A percentile compares a stretch with the other conserved stretches of the same genome.
Evolutionary conservation across 257 asterid species (phyloP).

Genomic region (Scutellaria baicalensis): DNA sequence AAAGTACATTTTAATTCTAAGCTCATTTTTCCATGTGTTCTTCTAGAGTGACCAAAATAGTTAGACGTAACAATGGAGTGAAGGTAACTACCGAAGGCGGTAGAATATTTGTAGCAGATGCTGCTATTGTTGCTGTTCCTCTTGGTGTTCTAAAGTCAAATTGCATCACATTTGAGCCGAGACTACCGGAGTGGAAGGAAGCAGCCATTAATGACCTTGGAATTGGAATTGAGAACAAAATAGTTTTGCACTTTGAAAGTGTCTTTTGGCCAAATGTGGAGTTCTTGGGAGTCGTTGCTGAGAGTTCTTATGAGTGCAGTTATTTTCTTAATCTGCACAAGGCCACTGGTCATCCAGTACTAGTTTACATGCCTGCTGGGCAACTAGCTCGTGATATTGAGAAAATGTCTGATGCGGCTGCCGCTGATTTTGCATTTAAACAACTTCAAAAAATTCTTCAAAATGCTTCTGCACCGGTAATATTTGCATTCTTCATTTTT

Average conservation of each 20-base stretch:
- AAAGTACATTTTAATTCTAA: background rate
- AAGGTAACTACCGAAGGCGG: slow-evolving; percentile 83
- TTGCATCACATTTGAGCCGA: slow-evolving; percentile 69
- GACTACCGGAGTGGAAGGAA: slow-evolving; percentile 92
- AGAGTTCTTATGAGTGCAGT: slow-evolving; percentile 71
- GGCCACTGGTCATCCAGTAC: slow-evolving; percentile 87
- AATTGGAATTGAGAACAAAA: slow-evolving; percentile 90
- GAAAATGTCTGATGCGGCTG: slow-evolving; percentile 77
- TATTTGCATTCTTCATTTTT: background rate
- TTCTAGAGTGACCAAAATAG: slow-evolving; percentile 64
- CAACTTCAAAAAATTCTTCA: slow-evolving; percentile 81
- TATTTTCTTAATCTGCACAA: slow-evolving; percentile 94
- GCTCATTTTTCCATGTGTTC: slow-evolving; percentile 2
- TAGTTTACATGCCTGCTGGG: slow-evolving; percentile 97
- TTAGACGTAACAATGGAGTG: slow-evolving; percentile 71
- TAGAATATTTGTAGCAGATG: slow-evolving; percentile 79
- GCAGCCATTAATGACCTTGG: slow-evolving; percentile 78
- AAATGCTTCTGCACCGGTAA: slow-evolving; percentile 72
- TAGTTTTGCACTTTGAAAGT: slow-evolving; percentile 56
- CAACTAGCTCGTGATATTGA: slow-evolving; percentile 79
- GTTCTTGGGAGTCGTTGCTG: slow-evolving; percentile 91
- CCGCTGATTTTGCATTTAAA: slow-evolving; percentile 68
- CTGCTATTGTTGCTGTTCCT: slow-evolving; percentile 79
- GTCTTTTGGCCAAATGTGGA: slow-evolving; percentile 98
- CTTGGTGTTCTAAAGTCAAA: slow-evolving; percentile 87